phyloP scores from a whole-genome alignment of 2,329 filamentous ascomycete genomes.

The Microascus cirrosus region DNA sequence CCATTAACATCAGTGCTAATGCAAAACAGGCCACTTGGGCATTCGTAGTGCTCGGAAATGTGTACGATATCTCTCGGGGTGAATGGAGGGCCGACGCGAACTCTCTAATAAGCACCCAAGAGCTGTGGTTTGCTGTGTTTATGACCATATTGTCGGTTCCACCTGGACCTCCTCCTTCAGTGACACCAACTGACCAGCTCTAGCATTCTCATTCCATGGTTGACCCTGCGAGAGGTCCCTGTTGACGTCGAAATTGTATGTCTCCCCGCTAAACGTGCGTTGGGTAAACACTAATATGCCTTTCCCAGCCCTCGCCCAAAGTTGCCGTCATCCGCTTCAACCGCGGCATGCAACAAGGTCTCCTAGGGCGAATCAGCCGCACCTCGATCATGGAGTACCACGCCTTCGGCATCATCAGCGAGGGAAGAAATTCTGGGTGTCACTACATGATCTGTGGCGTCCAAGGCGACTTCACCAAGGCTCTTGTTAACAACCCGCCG shows the following conservation, averaged over 20 bases:
- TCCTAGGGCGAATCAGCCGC: constrained; percentile 26
- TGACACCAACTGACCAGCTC: neutral
- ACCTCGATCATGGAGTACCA: constrained; percentile 31
- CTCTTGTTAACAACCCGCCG: constrained; percentile 24
- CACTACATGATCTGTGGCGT: constrained; percentile 31
- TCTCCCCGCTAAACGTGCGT: neutral
- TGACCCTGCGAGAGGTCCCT: constrained; percentile 24
- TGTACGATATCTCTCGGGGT: constrained; percentile 21
- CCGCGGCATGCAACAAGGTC: constrained; percentile 28
- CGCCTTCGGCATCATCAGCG: constrained; percentile 28
- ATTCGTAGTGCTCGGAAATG: constrained; percentile 25
- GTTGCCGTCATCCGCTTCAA: constrained; percentile 25
- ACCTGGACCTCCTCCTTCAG: neutral
- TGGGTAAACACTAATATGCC: no score
- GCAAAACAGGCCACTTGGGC: constrained; percentile 20
- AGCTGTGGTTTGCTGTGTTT: constrained; percentile 28
- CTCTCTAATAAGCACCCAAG: constrained; percentile 22
- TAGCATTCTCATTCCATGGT: constrained; percentile 25
- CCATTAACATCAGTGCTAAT: neutral
- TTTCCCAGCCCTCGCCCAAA: constrained; percentile 25
- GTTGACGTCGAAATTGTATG: constrained; percentile 26
- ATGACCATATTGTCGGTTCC: constrained; percentile 25
- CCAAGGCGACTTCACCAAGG: constrained; percentile 27
- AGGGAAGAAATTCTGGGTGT: constrained; percentile 19
- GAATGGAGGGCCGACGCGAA: constrained; percentile 21